Conservation (phyloP, 2,329 filamentous ascomycete genomes). For the Pseudocercospora musae region DNA sequence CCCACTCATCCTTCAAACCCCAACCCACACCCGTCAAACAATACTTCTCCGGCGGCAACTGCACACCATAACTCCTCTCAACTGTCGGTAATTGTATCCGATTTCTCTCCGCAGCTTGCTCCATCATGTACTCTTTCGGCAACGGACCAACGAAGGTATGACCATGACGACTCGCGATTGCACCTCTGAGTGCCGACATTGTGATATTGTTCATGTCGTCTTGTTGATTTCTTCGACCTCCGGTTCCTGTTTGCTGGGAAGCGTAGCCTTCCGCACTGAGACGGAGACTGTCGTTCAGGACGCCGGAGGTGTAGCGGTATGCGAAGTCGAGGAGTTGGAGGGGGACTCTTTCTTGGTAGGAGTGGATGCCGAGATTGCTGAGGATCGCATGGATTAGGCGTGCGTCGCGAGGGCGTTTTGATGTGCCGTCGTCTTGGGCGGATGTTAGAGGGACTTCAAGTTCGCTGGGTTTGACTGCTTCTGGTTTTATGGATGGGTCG, state of each 20-base stretch:
- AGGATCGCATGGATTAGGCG: slow-evolving; percentile 77
- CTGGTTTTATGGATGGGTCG: slow-evolving; percentile 22
- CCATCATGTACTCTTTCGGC: slow-evolving; percentile 73
- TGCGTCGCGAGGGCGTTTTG: slow-evolving; percentile 68
- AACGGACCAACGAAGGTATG: slow-evolving; percentile 65
- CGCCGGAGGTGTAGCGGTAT: slow-evolving; percentile 72
- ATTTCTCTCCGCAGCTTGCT: slow-evolving; percentile 70
- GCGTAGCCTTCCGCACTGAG: slow-evolving; percentile 65
- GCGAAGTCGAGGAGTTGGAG: slow-evolving; percentile 82
- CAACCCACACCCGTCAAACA: slow-evolving; percentile 57
- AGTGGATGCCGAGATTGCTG: slow-evolving; percentile 71
- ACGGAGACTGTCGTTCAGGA: slow-evolving; percentile 69
- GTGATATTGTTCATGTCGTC: slow-evolving; percentile 54
- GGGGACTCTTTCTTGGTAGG: slow-evolving; percentile 78
- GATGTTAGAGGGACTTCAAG: slow-evolving; percentile 34
- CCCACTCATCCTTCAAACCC: slow-evolving; percentile 58
- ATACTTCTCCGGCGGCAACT: slow-evolving; percentile 61
- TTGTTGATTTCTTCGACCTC: slow-evolving; percentile 31
- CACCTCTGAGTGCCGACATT: slow-evolving; percentile 67
- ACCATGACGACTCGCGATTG: slow-evolving; percentile 64
- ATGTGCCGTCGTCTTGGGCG: slow-evolving; percentile 34
- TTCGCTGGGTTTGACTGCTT: slow-evolving; percentile 18
- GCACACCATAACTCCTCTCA: slow-evolving; percentile 56
- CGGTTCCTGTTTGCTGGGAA: slow-evolving; percentile 20
- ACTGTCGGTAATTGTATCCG: slow-evolving; percentile 59